Evolutionary conservation across 1,139 yeast species (phyloP).

Genomic region (Taphrina flavorubra): DNA sequence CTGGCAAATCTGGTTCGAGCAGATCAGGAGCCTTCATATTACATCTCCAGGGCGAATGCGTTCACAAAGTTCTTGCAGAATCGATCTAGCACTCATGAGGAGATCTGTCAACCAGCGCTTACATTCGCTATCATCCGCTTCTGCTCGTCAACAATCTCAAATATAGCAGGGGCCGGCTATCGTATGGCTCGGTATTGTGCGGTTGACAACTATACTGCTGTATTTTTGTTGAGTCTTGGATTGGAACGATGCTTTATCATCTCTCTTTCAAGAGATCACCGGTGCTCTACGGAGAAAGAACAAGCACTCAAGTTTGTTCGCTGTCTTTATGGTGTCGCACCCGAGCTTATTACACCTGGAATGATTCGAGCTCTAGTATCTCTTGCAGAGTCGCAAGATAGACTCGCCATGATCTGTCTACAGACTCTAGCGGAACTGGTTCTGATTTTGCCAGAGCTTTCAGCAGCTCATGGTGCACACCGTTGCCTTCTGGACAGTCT

Average conservation of each 20-base stretch:
- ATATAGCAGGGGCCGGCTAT: constrained; percentile 73
- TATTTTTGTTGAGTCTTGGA: constrained; percentile 56
- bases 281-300: constrained; percentile 67
- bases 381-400: constrained; percentile 68
- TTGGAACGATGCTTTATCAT: constrained; percentile 68
- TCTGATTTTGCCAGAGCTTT: constrained; percentile 64
- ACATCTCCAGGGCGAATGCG: constrained; percentile 67
- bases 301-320: constrained; percentile 80
- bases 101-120: background rate
- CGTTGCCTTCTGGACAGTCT: constrained; percentile 64
- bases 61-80: constrained; percentile 62
- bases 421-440: constrained; percentile 77
- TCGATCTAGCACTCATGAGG: background rate
- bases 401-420: constrained; percentile 60
- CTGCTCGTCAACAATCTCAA: constrained; percentile 15
- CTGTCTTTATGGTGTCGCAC: constrained; percentile 65
- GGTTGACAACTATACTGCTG: constrained; percentile 61
- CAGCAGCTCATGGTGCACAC: constrained; percentile 68
- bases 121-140: constrained; percentile 7
- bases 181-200: constrained; percentile 71
- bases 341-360: constrained; percentile 64
- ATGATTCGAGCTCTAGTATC: constrained; percentile 74
- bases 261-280: constrained; percentile 64
- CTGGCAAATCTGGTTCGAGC: background rate
- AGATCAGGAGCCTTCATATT: constrained; percentile 41